Conservation (phyloP, 345 rosid genomes). For the Trapa incisa region DNA sequence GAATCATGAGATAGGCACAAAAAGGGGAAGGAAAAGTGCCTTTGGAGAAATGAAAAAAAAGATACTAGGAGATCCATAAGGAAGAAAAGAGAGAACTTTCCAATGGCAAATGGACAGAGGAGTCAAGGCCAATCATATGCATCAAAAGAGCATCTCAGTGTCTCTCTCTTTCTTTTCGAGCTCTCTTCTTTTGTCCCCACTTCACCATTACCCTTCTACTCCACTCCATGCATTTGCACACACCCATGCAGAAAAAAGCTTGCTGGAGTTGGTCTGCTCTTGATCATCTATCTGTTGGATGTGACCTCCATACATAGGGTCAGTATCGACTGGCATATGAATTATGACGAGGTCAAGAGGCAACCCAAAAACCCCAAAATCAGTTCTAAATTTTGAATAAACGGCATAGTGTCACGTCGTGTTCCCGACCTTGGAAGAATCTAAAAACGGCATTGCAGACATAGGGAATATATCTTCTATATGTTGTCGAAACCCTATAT, state of each 20-base stretch:
- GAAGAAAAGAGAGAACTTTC: slow-evolving; percentile 24
- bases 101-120: slow-evolving; percentile 36
- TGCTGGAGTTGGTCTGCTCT: not conserved
- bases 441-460: not conserved
- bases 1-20: slow-evolving; percentile 9
- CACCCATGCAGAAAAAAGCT: not conserved
- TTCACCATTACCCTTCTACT: not conserved
- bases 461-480: not conserved
- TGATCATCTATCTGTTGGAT: not conserved
- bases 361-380: too few species aligned
- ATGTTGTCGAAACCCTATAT: not conserved
- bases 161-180: not conserved
- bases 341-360: too few species aligned
- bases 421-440: not conserved
- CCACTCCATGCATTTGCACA: not conserved
- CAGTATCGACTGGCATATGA: not conserved
- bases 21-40: not conserved
- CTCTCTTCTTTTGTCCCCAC: slow-evolving; percentile 17
- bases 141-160: slow-evolving; percentile 19
- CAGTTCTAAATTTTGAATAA: not conserved
- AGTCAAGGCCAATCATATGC: slow-evolving; percentile 52
- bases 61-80: not conserved
- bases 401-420: not conserved
- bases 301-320: too few species aligned
- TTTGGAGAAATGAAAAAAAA: not conserved